Percentiles rank a stretch among this genome's conserved stretches.
Evolutionary conservation across 257 asterid species (phyloP).

Genomic region (Capsicum chinense): DNA sequence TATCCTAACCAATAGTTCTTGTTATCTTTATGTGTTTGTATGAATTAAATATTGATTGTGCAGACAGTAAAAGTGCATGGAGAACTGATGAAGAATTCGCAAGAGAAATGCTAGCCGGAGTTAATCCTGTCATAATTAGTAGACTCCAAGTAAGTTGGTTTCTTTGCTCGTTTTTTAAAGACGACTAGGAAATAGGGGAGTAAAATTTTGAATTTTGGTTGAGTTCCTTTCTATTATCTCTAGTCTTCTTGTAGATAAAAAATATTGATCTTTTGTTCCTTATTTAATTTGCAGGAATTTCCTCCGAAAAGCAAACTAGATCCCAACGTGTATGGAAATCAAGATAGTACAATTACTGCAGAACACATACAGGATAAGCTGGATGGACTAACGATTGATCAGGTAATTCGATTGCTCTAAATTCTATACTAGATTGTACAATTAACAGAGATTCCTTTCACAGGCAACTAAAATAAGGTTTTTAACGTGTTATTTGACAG

Average conservation of each 20-base stretch:
- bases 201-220: neutral
- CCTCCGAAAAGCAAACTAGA: conserved; percentile 24
- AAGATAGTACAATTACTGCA: conserved; percentile 30
- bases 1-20: neutral
- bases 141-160: conserved; percentile 31
- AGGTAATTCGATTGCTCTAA: conserved; percentile 3
- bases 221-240: neutral
- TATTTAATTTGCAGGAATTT: conserved; percentile 26
- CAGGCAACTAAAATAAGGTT: neutral
- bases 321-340: conserved; percentile 28
- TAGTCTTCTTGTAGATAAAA: neutral
- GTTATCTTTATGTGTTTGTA: neutral
- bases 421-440: neutral
- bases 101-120: conserved; percentile 41
- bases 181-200: neutral
- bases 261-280: neutral
- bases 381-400: conserved; percentile 31
- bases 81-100: conserved; percentile 30
- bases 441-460: neutral
- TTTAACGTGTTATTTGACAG: neutral
- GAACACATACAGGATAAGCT: conserved; percentile 26
- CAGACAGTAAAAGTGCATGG: conserved; percentile 36
- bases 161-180: neutral
- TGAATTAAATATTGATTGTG: neutral
- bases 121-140: conserved; percentile 32